Base-by-base conservation (phyloP, 73 alveolate genomes). In the Paramecium sonneborni region DNA sequence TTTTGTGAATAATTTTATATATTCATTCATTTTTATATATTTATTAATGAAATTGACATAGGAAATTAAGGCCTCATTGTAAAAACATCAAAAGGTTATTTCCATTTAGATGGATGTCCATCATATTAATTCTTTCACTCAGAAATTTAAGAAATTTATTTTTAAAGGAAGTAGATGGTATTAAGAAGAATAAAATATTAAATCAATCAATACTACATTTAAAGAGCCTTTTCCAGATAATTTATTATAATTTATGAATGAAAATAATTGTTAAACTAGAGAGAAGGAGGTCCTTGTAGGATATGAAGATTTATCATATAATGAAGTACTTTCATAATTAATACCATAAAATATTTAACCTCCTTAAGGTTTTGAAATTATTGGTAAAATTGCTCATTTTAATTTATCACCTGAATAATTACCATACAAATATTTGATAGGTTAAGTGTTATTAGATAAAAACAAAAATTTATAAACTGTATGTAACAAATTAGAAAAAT, bases 301-400 rank as follows among this genome's bases (percentile, higher is more conserved):
- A 5, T 74, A 74, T 37, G 87, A 74, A 0, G 67, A 34, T 37
- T n/a, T 79, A 28, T 35, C 76, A 34, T 94, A 94, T 79, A 85
- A 84, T 76, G 96, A 96, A 56, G 97, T 85, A 32, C 69, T 96
- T 37, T 58, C 57, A 32, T 52, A 55, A n/a, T 69, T 96, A 48
- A 88, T 96, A 8, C 97, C 98, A 1, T 2, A 62, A 62, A 62
- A 62, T 12, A 91, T 93, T 28, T 82, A 76, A n/a, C 91, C 98
- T 28, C 99, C 99, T 9, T 88, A 96, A 41, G 99, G 99, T 57
- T 98, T 95, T 76, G 99, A 98, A 95, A 94, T 97, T 2, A 96
- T 97, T 21, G 99, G 99, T 12, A 98, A 99, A 95, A 95, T 99
- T 34, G 99, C 99, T 11, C 99, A 99, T 87, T 94, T 97, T 94